Base-by-base conservation (phyloP, 73 alveolate genomes). In the Durusdinium trenchii region DNA sequence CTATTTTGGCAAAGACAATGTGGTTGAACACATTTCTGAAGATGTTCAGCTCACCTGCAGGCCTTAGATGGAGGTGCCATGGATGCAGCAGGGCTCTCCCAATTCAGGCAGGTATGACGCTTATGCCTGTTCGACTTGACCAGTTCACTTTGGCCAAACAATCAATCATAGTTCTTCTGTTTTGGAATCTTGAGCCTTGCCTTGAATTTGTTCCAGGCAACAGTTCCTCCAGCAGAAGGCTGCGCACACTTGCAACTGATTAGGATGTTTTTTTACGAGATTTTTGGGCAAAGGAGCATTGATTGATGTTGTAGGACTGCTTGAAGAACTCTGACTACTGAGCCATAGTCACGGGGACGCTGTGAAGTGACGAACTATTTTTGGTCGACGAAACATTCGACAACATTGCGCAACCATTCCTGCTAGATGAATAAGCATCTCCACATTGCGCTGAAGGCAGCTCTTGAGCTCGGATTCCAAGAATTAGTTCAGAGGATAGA, bases 201-300 rank as follows among this genome's bases (percentile, higher is more conserved):
- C 23, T 57, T 16, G 69, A 57, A 57, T 12, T 12, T 12, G 4
- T 23, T 2, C 20, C 91, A 47, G 91, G 91, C 67, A 81, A 50
- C 91, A 81, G 69, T 81, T 81, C 48, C 46, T 81, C 71, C 71
- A 81, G 91, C 71, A 81, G 71, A 81, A 81, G 91, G 91, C 71
- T 4, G 43, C 4, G 76, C 43, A 20, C 4, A 62, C 38, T 62
- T 62, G 43, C 38, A 23, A 52, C 12, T 35, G 14, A 6, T 3
- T 71, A 26, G 50, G 9, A 3, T 23, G 14, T 73, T 73, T 73
- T 40, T 73, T 75, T 75, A 23, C 0, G 71, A 60, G 30, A 60
- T 23, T 60, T 32, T 60, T 23, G 30, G 73, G 73, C n/a, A 1
- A 23, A 23, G 73, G n/a, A 57, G 32, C 69, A 57, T 16, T 57